These are phyloP conservation scores for Ophiocordyceps robertsii DNA, from an alignment of 2,329 filamentous ascomycete genomes.

Conservation along the genomic window DNA sequence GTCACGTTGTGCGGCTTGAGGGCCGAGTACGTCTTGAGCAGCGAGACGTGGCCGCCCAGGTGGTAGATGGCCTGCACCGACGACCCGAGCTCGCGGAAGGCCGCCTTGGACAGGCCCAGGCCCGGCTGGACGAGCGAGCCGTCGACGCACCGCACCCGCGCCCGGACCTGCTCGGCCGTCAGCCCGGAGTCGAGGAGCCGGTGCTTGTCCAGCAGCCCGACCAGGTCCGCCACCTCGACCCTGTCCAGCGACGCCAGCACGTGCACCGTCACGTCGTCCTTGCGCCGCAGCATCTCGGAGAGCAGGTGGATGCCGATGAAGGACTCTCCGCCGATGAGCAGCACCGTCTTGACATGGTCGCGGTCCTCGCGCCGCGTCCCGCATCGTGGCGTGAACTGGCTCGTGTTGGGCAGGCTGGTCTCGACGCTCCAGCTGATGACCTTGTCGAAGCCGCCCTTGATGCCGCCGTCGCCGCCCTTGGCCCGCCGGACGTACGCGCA, in stretches of 20 bases:
- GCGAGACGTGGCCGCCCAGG: conserved; percentile 12
- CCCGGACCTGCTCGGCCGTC: conserved; percentile 3
- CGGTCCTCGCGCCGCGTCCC: conserved; percentile 1
- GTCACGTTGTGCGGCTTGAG: conserved; percentile 10
- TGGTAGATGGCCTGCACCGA: conserved; percentile 11
- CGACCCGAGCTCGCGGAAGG: conserved; percentile 10
- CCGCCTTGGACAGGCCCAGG: conserved; percentile 11
- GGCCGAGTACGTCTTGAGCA: conserved; percentile 11
- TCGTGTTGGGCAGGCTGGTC: conserved; percentile 11
- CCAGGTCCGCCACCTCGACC: conserved; percentile 3
- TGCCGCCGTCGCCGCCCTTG: conserved; percentile 6
- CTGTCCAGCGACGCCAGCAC: conserved; percentile 8
- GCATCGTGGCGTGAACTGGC: conserved; percentile 10
- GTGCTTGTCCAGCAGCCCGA: conserved; percentile 8
- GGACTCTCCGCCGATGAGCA: conserved; percentile 9
- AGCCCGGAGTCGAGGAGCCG: conserved; percentile 6
- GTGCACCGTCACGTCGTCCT: conserved; percentile 5
- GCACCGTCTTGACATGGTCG: conserved; percentile 1
- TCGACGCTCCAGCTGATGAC: conserved; percentile 10
- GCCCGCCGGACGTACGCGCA: conserved; percentile 7
- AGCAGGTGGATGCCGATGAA: conserved; percentile 10
- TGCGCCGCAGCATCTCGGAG: conserved; percentile 7
- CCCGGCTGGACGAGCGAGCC: conserved; percentile 8
- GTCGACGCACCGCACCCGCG: conserved; percentile 6
- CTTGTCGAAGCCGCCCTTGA: conserved; percentile 7